Base-by-base conservation (phyloP, 768 basidiomycete species). In the Phlebiopsis flavidoalba region DNA sequence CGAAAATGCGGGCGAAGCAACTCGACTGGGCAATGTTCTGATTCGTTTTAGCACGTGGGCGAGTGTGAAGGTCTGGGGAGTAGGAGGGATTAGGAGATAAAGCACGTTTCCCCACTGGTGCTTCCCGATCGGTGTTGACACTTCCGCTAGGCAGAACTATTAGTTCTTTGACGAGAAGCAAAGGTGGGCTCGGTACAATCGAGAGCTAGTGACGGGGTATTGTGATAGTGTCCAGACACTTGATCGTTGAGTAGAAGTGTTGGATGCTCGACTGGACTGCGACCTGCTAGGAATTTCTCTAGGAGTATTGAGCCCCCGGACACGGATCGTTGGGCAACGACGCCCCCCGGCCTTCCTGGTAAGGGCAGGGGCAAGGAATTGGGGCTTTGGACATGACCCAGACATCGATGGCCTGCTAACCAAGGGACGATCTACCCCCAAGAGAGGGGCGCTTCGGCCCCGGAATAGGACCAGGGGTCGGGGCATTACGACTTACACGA, bases 141-240 rank as follows among this genome's bases (percentile, higher is more conserved):
- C 49, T 24, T 48, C n/a, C 80, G 11, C 79, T 77, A n/a, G 0
- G 78, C 73, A 53, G 87, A 71, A 68, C 91, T 93, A 35, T 79
- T 74, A 21, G 91, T 92, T 21, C 92, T 82, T 67, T 93, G 92
- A 33, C 92, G 83, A n/a, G 92, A 93, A 35, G 92, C 81, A 70
- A 86, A 91, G 8, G 92, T 94, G 4, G 91, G 80, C 33, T 77
- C n/a, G 76, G 62, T 81, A 79, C 19, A 90, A 54, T 19, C 75
- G 57, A 7, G 64, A 61, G 1, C 58, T 71, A 14, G 73, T 66
- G 21, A 76, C 68, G 19, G 80, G n/a, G 77, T 65, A 45, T 70
- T 71, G 59, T 82, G 72, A 45, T 24, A 10, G 89, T n/a, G 85
- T 26, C 90, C 89, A 21, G 91, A 91, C 17, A 86, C 83, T n/a